Percentiles rank a stretch among this genome's conserved stretches.
Conservation (phyloP, 805 yeast species). For the Lachancea quebecensis region DNA sequence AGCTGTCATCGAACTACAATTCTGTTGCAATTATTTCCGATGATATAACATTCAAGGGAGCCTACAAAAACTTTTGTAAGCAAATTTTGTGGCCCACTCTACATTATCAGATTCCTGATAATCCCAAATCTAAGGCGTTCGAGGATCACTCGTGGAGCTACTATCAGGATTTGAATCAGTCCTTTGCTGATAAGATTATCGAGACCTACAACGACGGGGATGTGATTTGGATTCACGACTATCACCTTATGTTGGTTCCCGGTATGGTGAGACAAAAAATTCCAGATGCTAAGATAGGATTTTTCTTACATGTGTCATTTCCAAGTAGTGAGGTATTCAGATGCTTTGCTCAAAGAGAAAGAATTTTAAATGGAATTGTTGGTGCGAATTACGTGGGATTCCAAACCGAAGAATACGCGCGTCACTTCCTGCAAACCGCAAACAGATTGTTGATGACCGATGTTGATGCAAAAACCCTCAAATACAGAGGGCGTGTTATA, state of each 20-base stretch:
- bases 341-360: constrained; percentile 81
- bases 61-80: constrained; percentile 85
- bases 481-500: constrained; percentile 52
- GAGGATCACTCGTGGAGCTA: constrained; percentile 93
- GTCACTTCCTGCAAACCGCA: constrained; percentile 90
- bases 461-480: constrained; percentile 53
- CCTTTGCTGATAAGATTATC: constrained; percentile 70
- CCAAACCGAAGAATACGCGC: constrained; percentile 88
- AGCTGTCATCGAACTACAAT: constrained; percentile 42
- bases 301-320: constrained; percentile 87
- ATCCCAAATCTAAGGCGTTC: constrained; percentile 87
- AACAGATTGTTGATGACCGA: constrained; percentile 79
- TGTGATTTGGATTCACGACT: constrained; percentile 88
- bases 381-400: constrained; percentile 86
- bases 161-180: constrained; percentile 67
- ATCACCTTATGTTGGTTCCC: constrained; percentile 83
- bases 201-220: constrained; percentile 66
- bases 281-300: constrained; percentile 84
- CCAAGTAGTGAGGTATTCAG: constrained; percentile 94
- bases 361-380: constrained; percentile 69
- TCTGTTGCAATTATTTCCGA: constrained; percentile 64
- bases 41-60: constrained; percentile 82
- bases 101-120: constrained; percentile 90
- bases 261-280: constrained; percentile 61
- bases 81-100: constrained; percentile 95